Conservation (phyloP, 2,329 filamentous ascomycete genomes). For the Trichocomaceae sp. region DNA sequence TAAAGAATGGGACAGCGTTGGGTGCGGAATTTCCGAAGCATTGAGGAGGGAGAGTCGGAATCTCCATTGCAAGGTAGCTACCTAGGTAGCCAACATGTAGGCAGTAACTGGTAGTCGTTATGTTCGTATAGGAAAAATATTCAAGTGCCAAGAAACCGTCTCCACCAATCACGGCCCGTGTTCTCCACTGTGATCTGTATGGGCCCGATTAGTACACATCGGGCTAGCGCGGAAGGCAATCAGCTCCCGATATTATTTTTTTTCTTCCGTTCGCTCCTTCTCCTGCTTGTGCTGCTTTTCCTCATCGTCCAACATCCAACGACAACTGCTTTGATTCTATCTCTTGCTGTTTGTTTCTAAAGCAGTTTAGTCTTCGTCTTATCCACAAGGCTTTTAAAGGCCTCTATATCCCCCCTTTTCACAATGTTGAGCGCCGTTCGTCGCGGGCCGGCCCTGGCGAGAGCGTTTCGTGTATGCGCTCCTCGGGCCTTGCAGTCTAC, state of each 20-base stretch:
- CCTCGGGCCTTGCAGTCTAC: conserved; percentile 22
- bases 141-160: not conserved
- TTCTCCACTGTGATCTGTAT: not conserved
- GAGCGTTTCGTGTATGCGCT: conserved; percentile 30
- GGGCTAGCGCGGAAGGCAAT: conserved; percentile 1
- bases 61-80: too few species aligned
- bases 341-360: not conserved
- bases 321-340: not conserved
- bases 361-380: not conserved
- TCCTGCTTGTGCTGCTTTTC: not conserved
- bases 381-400: conserved; percentile 1
- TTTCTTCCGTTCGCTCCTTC: conserved; percentile 4
- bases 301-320: not conserved
- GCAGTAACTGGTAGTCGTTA: too few species aligned
- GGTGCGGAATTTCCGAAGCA: not conserved
- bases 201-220: not conserved
- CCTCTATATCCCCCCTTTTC: not conserved
- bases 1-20: not conserved
- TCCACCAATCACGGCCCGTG: not conserved
- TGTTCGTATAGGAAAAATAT: too few species aligned
- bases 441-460: conserved; percentile 30
- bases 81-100: too few species aligned
- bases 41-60: not conserved
- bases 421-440: conserved; percentile 36
- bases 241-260: conserved; percentile 13